Evolutionary conservation across 169 alveolate genomes (phyloP).

Genomic region (Plasmodium fragile): DNA sequence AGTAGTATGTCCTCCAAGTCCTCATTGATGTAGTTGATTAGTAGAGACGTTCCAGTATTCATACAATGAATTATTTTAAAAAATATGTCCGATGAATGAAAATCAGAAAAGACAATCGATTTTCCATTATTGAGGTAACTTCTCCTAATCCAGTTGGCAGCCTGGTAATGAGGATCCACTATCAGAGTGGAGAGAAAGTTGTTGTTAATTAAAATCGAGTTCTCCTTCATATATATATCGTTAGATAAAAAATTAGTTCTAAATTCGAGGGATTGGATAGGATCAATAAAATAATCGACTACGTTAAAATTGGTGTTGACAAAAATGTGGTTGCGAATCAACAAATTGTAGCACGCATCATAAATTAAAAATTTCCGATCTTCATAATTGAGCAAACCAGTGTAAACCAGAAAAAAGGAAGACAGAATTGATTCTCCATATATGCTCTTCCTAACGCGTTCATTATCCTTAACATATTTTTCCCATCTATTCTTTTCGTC

Average conservation of each 20-base stretch:
- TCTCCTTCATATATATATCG: slow-evolving; percentile 72
- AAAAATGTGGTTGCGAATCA: slow-evolving; percentile 38
- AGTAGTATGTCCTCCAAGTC: slow-evolving; percentile 58
- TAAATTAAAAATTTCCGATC: slow-evolving; percentile 65
- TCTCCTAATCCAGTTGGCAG: slow-evolving; percentile 57
- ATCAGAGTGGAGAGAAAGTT: slow-evolving; percentile 61
- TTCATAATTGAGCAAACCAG: slow-evolving; percentile 76
- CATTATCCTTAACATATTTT: slow-evolving; percentile 75
- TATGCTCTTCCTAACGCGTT: slow-evolving; percentile 59
- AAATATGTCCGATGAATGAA: slow-evolving; percentile 40
- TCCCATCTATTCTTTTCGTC: slow-evolving; percentile 77
- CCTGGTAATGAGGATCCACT: slow-evolving; percentile 72
- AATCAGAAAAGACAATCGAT: slow-evolving; percentile 19
- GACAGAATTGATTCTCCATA: slow-evolving; percentile 72
- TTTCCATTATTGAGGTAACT: slow-evolving; percentile 27
- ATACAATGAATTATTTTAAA: slow-evolving; percentile 68
- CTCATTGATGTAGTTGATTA: slow-evolving; percentile 47
- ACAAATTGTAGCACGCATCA: slow-evolving; percentile 32
- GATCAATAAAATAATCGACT: slow-evolving; percentile 76
- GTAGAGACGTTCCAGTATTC: slow-evolving; percentile 46
- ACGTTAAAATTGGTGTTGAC: slow-evolving; percentile 68
- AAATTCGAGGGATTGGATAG: slow-evolving; percentile 65
- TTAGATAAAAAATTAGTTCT: slow-evolving; percentile 43
- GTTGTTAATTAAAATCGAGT: slow-evolving; percentile 65
- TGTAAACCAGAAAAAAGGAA: slow-evolving; percentile 70